Evolutionary conservation across 2,329 filamentous ascomycete genomes (phyloP).

Genomic region (Talaromyces atroroseus): DNA sequence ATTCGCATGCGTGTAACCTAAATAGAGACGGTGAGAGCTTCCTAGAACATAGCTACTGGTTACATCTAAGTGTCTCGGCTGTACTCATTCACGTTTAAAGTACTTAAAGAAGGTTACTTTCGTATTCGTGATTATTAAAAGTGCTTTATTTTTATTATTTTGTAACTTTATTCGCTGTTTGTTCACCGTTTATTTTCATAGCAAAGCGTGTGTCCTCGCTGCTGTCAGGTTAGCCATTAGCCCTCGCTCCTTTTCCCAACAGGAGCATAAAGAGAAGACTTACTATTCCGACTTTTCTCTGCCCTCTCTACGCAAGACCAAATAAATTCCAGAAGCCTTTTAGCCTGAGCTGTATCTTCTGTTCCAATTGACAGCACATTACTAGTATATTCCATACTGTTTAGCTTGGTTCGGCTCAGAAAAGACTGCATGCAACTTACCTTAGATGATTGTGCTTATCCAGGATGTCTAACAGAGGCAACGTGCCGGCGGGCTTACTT

Average conservation of each 20-base stretch:
- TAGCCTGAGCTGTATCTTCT: neutral
- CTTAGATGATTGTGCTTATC: neutral
- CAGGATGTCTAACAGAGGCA: neutral
- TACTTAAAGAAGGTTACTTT: too few species aligned
- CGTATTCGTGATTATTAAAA: too few species aligned
- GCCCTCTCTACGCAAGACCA: neutral
- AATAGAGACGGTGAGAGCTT: too few species aligned
- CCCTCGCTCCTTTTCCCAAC: neutral
- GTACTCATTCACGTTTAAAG: too few species aligned
- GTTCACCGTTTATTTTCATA: neutral
- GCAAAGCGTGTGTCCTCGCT: neutral
- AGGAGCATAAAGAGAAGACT: neutral
- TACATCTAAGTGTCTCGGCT: too few species aligned
- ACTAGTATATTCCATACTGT: neutral
- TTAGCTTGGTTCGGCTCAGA: neutral
- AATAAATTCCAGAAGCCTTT: neutral
- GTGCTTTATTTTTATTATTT: too few species aligned
- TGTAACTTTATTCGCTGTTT: neutral
- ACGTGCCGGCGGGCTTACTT: neutral
- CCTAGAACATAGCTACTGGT: too few species aligned
- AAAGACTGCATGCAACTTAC: neutral
- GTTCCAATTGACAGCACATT: slow-evolving; percentile 1
- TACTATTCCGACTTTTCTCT: neutral
- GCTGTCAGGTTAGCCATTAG: neutral
- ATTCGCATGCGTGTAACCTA: too few species aligned